A percentile compares a stretch with the other conserved stretches of the same genome.
phyloP scores from a whole-genome alignment of 1,139 yeast species.

The Candida mesenterica region DNA sequence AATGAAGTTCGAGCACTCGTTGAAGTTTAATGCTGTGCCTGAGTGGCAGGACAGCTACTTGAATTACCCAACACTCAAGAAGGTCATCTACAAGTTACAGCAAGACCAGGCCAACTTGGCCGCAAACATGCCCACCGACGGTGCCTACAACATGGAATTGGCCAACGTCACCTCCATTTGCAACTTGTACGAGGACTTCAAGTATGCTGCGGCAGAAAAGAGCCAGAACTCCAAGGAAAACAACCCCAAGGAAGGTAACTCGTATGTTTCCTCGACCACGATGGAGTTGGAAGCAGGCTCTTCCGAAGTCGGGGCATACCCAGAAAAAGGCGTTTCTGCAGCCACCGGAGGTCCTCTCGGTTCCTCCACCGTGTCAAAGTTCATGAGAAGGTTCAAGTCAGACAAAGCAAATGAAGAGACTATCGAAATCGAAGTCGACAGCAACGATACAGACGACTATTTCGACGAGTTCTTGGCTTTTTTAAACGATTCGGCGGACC shows the following conservation, averaged over 20 bases:
- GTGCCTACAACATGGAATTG: slow-evolving; percentile 20
- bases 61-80: slow-evolving; percentile 64
- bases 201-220: slow-evolving; percentile 7
- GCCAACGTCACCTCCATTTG: slow-evolving; percentile 26
- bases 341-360: too few relatives aligned
- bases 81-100: slow-evolving; percentile 51
- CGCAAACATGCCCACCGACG: slow-evolving; percentile 26
- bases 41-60: slow-evolving; percentile 74
- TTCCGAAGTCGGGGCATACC: too few relatives aligned
- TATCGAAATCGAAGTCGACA: slow-evolving; percentile 8
- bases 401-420: slow-evolving; percentile 7
- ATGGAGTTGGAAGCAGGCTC: slow-evolving; percentile 10
- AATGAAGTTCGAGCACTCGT: slow-evolving; percentile 74
- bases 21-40: slow-evolving; percentile 78
- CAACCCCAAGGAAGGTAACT: slow-evolving; percentile 2
- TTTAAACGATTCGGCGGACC: slow-evolving; percentile 15
- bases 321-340: too few relatives aligned
- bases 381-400: slow-evolving; percentile 11
- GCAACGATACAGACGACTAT: slow-evolving; percentile 8
- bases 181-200: slow-evolving; percentile 24
- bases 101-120: slow-evolving; percentile 29
- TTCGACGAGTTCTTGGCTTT: slow-evolving; percentile 6
- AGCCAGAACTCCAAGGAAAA: slow-evolving; percentile 5
- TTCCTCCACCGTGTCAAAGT: slow-evolving; percentile 10
- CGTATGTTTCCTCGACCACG: slow-evolving; percentile 3